Evolutionary conservation across 179 eudicot genomes (phyloP).

Genomic region (Spinacia oleracea): DNA sequence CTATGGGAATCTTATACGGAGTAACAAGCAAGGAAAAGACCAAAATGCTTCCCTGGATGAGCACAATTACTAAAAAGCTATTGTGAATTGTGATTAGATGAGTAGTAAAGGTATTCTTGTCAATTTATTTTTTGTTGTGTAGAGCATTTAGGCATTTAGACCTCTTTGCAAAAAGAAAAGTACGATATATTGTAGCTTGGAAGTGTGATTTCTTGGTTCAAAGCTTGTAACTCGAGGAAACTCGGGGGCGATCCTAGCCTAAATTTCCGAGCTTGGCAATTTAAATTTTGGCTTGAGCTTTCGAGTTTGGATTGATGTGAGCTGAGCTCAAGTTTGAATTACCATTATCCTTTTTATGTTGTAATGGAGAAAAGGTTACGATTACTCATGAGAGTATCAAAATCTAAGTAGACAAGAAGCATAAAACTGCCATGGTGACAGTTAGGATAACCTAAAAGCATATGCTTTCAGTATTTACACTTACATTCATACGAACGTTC

Average conservation of each 20-base stretch:
- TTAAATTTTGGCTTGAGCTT: neutral
- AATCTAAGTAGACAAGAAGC: neutral
- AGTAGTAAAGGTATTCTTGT: neutral
- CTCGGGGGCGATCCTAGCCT: neutral
- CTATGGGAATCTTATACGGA: too few relatives aligned
- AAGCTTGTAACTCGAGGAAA: neutral
- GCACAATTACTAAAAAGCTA: too few relatives aligned
- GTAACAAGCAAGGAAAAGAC: too few relatives aligned
- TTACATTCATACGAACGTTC: neutral
- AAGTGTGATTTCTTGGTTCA: neutral
- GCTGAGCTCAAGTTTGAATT: neutral
- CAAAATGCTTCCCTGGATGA: too few relatives aligned
- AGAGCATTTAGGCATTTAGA: neutral
- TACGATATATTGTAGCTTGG: neutral
- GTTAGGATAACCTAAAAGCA: too few relatives aligned
- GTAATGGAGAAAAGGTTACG: neutral
- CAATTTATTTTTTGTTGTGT: too few relatives aligned
- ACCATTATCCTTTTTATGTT: neutral
- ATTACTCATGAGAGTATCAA: neutral
- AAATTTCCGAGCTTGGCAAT: neutral
- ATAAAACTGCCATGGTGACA: too few relatives aligned
- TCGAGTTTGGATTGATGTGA: neutral
- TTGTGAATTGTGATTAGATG: neutral
- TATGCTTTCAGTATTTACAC: neutral
- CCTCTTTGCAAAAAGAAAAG: neutral